Evolutionary conservation across 1,139 yeast genomes (phyloP).

Genomic region (Wickerhamiella infanticola): DNA sequence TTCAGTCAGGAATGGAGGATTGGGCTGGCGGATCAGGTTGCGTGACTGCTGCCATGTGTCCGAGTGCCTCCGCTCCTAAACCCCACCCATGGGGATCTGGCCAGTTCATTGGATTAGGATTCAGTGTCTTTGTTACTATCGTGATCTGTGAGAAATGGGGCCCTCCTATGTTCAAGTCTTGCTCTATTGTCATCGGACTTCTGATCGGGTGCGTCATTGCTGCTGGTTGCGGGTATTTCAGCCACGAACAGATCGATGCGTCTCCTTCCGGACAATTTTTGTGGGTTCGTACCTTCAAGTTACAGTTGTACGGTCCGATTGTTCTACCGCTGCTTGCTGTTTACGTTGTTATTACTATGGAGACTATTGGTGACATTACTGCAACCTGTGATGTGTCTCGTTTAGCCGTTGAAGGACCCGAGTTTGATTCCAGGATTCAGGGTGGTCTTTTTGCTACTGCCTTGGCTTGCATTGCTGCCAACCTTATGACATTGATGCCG

Average conservation of each 20-base stretch:
- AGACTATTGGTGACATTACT: constrained; percentile 80
- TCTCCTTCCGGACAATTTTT: constrained; percentile 76
- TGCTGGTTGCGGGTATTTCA: constrained; percentile 75
- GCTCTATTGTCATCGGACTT: constrained; percentile 74
- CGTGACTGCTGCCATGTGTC: constrained; percentile 10
- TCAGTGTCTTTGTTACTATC: constrained; percentile 57
- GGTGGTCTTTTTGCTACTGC: constrained; percentile 81
- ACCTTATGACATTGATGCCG: constrained; percentile 53
- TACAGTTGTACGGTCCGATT: constrained; percentile 61
- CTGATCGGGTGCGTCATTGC: constrained; percentile 80
- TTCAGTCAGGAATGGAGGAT: constrained; percentile 55
- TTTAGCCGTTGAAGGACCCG: constrained; percentile 61
- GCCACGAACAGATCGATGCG: constrained; percentile 34
- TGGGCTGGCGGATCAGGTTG: constrained; percentile 72
- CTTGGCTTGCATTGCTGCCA: constrained; percentile 51
- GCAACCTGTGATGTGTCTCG: constrained; percentile 84
- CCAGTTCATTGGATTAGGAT: constrained; percentile 67
- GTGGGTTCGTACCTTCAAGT: constrained; percentile 72
- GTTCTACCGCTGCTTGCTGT: constrained; percentile 71
- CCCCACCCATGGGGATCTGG: constrained; percentile 70
- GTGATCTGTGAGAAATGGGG: constrained; percentile 70
- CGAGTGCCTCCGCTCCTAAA: constrained; percentile 29
- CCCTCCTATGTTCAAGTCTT: constrained; percentile 79
- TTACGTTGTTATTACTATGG: constrained; percentile 67
- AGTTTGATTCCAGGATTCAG: constrained; percentile 69